Evolutionary conservation across 345 rosid genomes (phyloP).

Genomic region (Euphorbia tirucalli): DNA sequence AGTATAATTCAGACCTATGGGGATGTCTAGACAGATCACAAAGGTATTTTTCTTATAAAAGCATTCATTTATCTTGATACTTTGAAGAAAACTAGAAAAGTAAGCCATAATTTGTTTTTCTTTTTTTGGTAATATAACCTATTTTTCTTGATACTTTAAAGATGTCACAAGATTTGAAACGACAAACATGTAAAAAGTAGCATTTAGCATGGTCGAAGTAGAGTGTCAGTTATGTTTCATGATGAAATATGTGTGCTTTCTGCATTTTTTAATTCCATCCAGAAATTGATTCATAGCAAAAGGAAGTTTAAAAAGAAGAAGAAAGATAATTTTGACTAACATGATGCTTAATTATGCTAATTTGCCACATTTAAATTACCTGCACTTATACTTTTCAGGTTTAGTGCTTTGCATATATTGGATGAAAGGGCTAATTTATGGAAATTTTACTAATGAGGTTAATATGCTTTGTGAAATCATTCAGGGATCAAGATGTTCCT

Average conservation of each 20-base stretch:
- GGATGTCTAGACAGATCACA: neutral
- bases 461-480: constrained; percentile 18
- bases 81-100: neutral
- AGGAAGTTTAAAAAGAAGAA: no score
- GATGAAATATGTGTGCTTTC: neutral
- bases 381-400: neutral
- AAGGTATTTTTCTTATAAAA: neutral
- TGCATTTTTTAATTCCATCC: neutral
- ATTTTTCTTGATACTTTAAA: neutral
- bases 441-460: constrained; percentile 13
- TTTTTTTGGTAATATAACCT: no score
- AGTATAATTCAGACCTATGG: no score
- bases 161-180: neutral
- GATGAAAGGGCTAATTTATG: constrained; percentile 7
- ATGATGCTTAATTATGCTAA: neutral
- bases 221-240: neutral
- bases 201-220: neutral
- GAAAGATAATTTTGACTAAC: neutral
- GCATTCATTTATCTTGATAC: neutral
- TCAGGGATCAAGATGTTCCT: constrained; percentile 71
- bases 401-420: constrained; percentile 10
- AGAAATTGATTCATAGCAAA: neutral
- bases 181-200: neutral
- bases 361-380: neutral
- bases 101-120: neutral